Evolutionary conservation across 306 rosid species (phyloP).

Genomic region (Lablab purpureus): DNA sequence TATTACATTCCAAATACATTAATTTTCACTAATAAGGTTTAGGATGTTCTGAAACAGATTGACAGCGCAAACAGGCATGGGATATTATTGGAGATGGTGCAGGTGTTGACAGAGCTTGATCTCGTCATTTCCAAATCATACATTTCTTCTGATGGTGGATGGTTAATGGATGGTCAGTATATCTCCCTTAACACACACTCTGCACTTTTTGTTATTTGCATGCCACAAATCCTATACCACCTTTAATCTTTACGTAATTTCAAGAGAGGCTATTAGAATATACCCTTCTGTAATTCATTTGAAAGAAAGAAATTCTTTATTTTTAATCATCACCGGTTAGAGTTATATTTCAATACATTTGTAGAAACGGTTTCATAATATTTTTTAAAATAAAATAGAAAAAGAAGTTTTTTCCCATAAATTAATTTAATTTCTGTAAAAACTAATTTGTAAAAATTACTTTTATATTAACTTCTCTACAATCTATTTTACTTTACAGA

Average conservation of each 20-base stretch:
- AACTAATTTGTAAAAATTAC: no score
- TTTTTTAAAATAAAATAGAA: no score
- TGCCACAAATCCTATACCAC: background rate
- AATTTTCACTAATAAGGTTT: background rate
- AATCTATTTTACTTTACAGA: no score
- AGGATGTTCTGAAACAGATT: conserved; percentile 48
- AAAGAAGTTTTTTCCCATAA: no score
- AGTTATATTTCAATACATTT: no score
- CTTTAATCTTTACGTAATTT: background rate
- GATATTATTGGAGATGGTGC: conserved; percentile 76
- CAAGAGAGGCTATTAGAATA: background rate
- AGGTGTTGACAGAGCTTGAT: conserved; percentile 79
- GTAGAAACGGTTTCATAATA: no score
- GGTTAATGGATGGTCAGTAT: conserved; percentile 79
- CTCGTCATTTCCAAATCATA: conserved; percentile 75
- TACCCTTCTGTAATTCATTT: background rate
- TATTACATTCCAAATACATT: background rate
- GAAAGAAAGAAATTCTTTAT: background rate
- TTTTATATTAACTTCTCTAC: no score
- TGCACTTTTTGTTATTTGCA: background rate
- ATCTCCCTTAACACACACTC: background rate
- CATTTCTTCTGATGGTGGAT: conserved; percentile 79
- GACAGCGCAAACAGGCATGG: conserved; percentile 80
- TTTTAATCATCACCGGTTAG: no score
- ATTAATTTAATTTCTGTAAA: no score